Percentiles rank a stretch among this genome's conserved stretches.
Evolutionary conservation across 805 yeast genomes (phyloP).

Genomic region (Saturnispora sekii): DNA sequence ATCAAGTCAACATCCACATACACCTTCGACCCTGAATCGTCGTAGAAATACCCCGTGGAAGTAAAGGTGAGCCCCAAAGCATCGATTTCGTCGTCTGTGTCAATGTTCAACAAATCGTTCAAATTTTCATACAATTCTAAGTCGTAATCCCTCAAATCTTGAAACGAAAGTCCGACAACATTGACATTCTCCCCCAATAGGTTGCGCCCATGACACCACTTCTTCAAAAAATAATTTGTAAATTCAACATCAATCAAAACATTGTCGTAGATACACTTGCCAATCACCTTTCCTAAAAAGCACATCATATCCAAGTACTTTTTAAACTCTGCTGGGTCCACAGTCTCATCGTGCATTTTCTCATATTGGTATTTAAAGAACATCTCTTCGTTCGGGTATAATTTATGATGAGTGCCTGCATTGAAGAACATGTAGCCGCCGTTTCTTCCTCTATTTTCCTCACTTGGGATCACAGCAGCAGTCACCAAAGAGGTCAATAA

Average conservation of each 20-base stretch:
- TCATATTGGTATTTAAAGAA: conserved; percentile 22
- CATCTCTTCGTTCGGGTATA: conserved; percentile 63
- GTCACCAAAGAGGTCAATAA: conserved; percentile 62
- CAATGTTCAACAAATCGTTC: conserved; percentile 48
- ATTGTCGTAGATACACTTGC: conserved; percentile 80
- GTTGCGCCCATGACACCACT: conserved; percentile 33
- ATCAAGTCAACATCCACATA: conserved; percentile 45
- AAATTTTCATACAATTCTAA: conserved; percentile 53
- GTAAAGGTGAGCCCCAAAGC: conserved; percentile 60
- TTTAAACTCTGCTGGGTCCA: neutral
- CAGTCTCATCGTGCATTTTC: conserved; percentile 6
- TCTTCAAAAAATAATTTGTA: conserved; percentile 75
- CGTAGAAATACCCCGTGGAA: conserved; percentile 38
- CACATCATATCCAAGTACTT: conserved; percentile 28
- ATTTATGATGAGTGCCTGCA: conserved; percentile 41
- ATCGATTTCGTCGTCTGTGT: conserved; percentile 41
- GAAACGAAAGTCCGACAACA: conserved; percentile 50
- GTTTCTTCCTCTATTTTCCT: conserved; percentile 17
- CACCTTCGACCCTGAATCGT: conserved; percentile 12
- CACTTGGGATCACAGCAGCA: conserved; percentile 51
- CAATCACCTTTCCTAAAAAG: conserved; percentile 76
- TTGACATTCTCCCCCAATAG: neutral
- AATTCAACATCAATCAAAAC: conserved; percentile 74
- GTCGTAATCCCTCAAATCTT: conserved; percentile 70
- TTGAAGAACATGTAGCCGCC: conserved; percentile 29